Percentiles rank a stretch among this genome's conserved stretches.
Evolutionary conservation across 2,329 filamentous ascomycete species (phyloP).

Genomic region (Ophiosphaerella narmari): DNA sequence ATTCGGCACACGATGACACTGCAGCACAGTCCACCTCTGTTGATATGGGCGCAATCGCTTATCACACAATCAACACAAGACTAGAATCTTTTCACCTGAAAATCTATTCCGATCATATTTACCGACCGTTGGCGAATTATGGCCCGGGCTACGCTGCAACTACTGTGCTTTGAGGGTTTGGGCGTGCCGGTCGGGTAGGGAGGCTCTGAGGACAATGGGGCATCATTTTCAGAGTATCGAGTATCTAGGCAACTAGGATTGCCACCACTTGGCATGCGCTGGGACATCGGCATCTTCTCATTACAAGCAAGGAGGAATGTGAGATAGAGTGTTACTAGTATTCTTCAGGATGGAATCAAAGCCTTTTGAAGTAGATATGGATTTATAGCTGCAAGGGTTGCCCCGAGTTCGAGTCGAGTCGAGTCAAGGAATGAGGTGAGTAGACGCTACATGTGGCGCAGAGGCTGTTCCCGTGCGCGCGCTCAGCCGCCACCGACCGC

Average conservation of each 20-base stretch:
- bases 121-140: no score
- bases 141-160: neutral
- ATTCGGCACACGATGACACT: no score
- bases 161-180: neutral
- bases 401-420: no score
- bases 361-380: neutral
- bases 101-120: no score
- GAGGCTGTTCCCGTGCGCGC: neutral
- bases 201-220: neutral
- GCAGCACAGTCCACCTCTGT: no score
- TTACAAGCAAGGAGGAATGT: neutral
- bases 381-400: neutral
- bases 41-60: no score
- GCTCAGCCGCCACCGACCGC: conserved; percentile 9
- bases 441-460: neutral
- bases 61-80: no score
- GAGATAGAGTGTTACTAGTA: no score
- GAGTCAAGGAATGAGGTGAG: no score
- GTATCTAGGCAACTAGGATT: neutral
- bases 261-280: neutral
- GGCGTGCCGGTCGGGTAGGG: neutral
- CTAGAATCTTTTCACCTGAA: no score
- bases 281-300: neutral
- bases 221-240: neutral
- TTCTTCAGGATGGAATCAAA: neutral